Percentiles rank a stretch among this genome's conserved stretches.
phyloP scores from a whole-genome alignment of 257 asterid genomes.

The Henckelia pumila region DNA sequence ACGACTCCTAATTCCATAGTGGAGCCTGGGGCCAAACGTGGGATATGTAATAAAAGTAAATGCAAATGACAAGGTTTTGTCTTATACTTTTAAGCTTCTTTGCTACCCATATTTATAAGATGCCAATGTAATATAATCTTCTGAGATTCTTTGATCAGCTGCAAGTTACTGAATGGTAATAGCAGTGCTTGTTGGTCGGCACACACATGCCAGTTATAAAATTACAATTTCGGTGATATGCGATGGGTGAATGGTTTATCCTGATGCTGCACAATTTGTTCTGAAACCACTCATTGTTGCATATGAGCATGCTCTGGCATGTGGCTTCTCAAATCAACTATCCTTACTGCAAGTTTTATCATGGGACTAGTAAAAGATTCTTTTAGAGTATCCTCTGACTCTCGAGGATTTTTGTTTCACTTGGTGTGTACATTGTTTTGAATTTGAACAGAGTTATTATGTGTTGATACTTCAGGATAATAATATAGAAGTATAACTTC shows the following conservation, averaged over 20 bases:
- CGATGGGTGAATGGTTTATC: not conserved
- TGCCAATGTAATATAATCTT: not conserved
- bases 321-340: not conserved
- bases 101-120: not conserved
- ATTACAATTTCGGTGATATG: too few species aligned
- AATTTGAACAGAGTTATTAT: not conserved
- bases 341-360: not conserved
- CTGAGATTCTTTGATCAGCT: not conserved
- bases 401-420: not conserved
- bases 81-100: too few species aligned
- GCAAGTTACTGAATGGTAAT: not conserved
- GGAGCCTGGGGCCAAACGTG: not conserved
- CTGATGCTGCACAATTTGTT: not conserved
- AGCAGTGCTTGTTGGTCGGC: not conserved
- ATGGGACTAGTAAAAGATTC: not conserved
- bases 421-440: not conserved
- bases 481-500: slow-evolving; percentile 12
- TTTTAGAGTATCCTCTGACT: not conserved
- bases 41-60: not conserved
- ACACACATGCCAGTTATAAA: not conserved
- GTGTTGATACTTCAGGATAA: not conserved
- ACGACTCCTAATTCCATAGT: too few species aligned
- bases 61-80: not conserved
- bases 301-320: not conserved
- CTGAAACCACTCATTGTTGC: not conserved